phyloP scores from a whole-genome alignment of 2,329 filamentous ascomycete species.

The Ophiostoma triangulosporum region DNA sequence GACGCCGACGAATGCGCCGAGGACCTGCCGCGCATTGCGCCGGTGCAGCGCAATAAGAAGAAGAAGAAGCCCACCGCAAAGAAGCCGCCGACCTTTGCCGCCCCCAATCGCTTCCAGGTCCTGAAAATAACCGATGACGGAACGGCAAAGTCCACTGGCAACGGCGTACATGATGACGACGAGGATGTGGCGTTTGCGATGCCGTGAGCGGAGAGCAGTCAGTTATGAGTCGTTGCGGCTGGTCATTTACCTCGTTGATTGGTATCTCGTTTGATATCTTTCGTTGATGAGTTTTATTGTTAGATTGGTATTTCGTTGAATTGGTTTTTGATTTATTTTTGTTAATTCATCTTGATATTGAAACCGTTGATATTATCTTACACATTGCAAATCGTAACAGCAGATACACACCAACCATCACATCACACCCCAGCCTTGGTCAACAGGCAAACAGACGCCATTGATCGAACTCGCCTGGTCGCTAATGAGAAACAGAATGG shows the following conservation, averaged over 20 bases:
- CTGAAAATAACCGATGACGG: slow-evolving; percentile 37
- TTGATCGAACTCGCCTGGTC: slow-evolving; percentile 24
- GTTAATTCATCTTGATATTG: not conserved
- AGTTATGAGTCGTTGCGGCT: too few species aligned
- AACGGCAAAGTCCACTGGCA: slow-evolving; percentile 6
- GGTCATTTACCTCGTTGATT: too few species aligned
- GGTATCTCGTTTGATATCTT: too few species aligned
- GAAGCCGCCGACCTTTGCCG: slow-evolving; percentile 22
- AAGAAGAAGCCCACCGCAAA: slow-evolving; percentile 20
- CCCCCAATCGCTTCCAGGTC: slow-evolving; percentile 48
- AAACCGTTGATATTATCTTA: too few species aligned
- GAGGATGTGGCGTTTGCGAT: not conserved
- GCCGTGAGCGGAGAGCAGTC: not conserved
- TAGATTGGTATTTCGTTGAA: too few species aligned
- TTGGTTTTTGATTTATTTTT: slow-evolving; percentile 3
- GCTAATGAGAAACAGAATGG: slow-evolving; percentile 24
- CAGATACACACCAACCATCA: slow-evolving; percentile 9
- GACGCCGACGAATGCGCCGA: slow-evolving; percentile 58
- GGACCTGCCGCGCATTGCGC: slow-evolving; percentile 28
- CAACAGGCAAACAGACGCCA: slow-evolving; percentile 23
- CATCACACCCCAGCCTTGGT: slow-evolving; percentile 24
- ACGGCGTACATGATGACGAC: slow-evolving; percentile 19
- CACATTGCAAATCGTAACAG: not conserved
- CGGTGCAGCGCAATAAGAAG: slow-evolving; percentile 16
- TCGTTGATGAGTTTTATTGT: too few species aligned